A percentile compares a stretch with the other conserved stretches of the same genome.
Evolutionary conservation across 2,329 filamentous ascomycete genomes (phyloP).

Genomic region (Cytospora mali): DNA sequence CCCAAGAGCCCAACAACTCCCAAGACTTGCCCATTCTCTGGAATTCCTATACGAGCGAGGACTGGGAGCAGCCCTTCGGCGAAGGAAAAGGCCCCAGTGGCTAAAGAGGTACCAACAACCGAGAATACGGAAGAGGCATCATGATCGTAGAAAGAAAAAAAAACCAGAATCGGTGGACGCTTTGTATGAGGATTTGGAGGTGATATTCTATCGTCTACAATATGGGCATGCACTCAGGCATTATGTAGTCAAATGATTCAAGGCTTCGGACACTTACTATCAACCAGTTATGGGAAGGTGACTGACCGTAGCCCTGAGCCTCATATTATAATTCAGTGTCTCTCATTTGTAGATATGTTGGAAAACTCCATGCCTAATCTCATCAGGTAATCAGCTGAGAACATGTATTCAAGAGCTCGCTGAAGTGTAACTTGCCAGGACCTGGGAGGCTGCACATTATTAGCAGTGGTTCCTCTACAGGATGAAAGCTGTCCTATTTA

Average conservation of each 20-base stretch:
- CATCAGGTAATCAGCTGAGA: neutral
- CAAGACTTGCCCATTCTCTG: slow-evolving; percentile 26
- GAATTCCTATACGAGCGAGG: slow-evolving; percentile 23
- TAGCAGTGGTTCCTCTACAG: neutral
- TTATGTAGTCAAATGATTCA: neutral
- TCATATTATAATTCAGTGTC: neutral
- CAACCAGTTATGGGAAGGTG: neutral
- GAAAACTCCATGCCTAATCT: neutral
- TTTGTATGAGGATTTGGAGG: neutral
- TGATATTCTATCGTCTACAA: neutral
- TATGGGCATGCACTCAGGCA: too few species aligned
- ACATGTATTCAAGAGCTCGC: neutral
- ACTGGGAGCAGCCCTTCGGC: slow-evolving; percentile 25
- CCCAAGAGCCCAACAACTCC: slow-evolving; percentile 23
- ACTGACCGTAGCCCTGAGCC: neutral
- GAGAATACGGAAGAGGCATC: neutral
- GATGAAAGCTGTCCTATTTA: neutral
- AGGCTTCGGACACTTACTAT: neutral
- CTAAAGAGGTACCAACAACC: neutral
- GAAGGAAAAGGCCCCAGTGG: slow-evolving; percentile 18
- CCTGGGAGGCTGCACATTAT: neutral
- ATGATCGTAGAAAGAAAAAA: neutral
- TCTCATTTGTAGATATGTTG: neutral
- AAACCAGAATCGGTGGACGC: neutral
- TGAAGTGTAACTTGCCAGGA: neutral